These are phyloP conservation scores for Xylaria sp. DNA, from an alignment of 2,329 filamentous ascomycete species.

Conservation along the genomic window DNA sequence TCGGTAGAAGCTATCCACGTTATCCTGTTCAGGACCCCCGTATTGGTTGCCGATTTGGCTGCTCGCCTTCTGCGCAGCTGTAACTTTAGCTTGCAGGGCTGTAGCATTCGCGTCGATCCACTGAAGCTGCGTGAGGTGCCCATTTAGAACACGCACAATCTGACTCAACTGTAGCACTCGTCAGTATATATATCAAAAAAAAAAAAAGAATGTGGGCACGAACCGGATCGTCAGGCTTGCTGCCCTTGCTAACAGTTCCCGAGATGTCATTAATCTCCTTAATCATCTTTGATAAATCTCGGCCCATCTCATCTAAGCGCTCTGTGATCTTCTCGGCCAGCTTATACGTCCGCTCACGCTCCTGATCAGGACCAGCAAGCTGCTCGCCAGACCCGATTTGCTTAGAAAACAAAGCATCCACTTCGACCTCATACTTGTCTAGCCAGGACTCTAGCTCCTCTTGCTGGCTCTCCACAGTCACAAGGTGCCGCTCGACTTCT, in stretches of 20 bases:
- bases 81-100: constrained; percentile 81
- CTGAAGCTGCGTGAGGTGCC: constrained; percentile 88
- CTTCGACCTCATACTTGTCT: constrained; percentile 88
- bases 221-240: constrained; percentile 86
- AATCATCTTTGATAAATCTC: constrained; percentile 93
- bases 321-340: constrained; percentile 91
- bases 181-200: constrained; percentile 23
- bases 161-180: constrained; percentile 74
- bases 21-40: constrained; percentile 68
- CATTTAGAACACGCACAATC: constrained; percentile 93
- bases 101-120: constrained; percentile 89
- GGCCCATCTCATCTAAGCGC: constrained; percentile 89
- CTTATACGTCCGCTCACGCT: constrained; percentile 95
- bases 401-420: constrained; percentile 84
- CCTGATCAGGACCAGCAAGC: constrained; percentile 87
- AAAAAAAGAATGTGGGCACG: constrained; percentile 4
- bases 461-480: constrained; percentile 89
- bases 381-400: constrained; percentile 77
- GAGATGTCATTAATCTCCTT: constrained; percentile 96
- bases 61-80: constrained; percentile 79
- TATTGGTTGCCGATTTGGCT: constrained; percentile 64
- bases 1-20: constrained; percentile 87
- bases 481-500: constrained; percentile 91
- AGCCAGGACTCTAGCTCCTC: constrained; percentile 87
- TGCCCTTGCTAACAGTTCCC: constrained; percentile 85